A percentile compares a stretch with the other conserved stretches of the same genome.
Conservation (phyloP, 2,329 filamentous ascomycete genomes). For the Neocatenulostroma microsporum region DNA sequence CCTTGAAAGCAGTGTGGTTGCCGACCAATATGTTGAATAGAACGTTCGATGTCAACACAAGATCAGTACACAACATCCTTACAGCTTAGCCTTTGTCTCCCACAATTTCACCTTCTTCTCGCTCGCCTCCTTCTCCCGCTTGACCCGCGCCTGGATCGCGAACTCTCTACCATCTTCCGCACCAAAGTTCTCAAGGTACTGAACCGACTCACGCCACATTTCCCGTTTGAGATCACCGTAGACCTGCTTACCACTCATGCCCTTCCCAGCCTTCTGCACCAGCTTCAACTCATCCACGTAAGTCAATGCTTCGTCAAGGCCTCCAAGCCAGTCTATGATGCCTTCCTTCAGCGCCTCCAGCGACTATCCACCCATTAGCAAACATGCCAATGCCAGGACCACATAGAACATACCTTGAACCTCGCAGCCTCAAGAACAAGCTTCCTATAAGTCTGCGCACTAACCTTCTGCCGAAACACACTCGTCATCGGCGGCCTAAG, state of each 20-base stretch:
- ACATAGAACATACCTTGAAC: slow-evolving; percentile 38
- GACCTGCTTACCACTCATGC: slow-evolving; percentile 47
- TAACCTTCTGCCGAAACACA: slow-evolving; percentile 65
- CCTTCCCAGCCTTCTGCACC: slow-evolving; percentile 46
- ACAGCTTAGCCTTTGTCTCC: slow-evolving; percentile 25
- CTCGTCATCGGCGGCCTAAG: slow-evolving; percentile 65
- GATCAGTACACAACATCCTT: too few relatives aligned
- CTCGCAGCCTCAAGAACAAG: slow-evolving; percentile 67
- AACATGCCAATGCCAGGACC: not conserved
- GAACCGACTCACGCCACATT: slow-evolving; percentile 62
- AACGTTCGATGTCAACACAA: too few relatives aligned
- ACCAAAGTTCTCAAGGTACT: slow-evolving; percentile 44
- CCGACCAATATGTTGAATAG: too few relatives aligned
- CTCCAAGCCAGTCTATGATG: slow-evolving; percentile 61
- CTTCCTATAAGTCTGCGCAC: slow-evolving; percentile 48
- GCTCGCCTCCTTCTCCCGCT: slow-evolving; percentile 26
- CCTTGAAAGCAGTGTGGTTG: too few relatives aligned
- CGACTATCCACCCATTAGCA: slow-evolving; percentile 31
- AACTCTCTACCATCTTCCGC: slow-evolving; percentile 30
- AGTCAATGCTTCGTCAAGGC: slow-evolving; percentile 53
- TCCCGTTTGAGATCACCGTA: slow-evolving; percentile 67
- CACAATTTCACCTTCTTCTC: slow-evolving; percentile 21
- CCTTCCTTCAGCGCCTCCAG: slow-evolving; percentile 56
- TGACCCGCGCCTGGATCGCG: slow-evolving; percentile 13
- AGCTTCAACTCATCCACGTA: slow-evolving; percentile 55